Evolutionary conservation across 1,284 basidiomycete species (phyloP).

Genomic region (Naganishia albida): DNA sequence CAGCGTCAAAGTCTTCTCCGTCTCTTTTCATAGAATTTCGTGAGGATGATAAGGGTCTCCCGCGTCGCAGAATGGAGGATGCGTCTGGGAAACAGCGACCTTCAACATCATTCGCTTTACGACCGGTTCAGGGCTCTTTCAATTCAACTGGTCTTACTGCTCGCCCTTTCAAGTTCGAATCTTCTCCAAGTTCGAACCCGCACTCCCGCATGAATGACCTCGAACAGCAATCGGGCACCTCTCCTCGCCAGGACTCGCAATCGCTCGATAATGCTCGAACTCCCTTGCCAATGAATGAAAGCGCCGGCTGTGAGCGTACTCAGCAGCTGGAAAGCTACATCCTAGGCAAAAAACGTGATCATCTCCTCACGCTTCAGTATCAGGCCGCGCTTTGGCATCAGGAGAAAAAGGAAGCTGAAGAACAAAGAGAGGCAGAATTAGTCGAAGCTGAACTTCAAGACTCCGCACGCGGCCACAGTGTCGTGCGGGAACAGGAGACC

Average conservation of each 20-base stretch:
- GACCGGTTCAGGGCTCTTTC: too few relatives aligned
- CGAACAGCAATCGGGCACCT: neutral
- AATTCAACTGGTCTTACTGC: neutral
- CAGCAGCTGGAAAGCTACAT: constrained; percentile 4
- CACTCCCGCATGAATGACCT: neutral
- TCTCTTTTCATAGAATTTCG: neutral
- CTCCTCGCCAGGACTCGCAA: neutral
- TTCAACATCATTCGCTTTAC: neutral
- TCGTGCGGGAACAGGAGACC: neutral
- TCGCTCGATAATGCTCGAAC: neutral
- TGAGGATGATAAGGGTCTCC: neutral
- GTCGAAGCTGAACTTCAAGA: neutral
- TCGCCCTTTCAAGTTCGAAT: neutral
- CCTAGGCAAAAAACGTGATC: neutral
- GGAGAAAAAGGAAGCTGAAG: neutral
- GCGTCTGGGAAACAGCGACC: neutral
- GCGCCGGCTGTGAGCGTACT: neutral
- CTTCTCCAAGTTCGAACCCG: neutral
- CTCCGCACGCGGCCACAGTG: neutral
- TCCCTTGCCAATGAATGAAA: neutral
- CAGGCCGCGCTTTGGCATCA: neutral
- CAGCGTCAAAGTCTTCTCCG: neutral
- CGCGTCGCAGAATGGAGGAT: neutral
- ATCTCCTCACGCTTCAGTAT: neutral
- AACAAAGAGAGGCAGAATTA: neutral